These are phyloP conservation scores for Quercus berberidifolia DNA, from an alignment of 306 rosid genomes.

Conservation along the genomic window DNA sequence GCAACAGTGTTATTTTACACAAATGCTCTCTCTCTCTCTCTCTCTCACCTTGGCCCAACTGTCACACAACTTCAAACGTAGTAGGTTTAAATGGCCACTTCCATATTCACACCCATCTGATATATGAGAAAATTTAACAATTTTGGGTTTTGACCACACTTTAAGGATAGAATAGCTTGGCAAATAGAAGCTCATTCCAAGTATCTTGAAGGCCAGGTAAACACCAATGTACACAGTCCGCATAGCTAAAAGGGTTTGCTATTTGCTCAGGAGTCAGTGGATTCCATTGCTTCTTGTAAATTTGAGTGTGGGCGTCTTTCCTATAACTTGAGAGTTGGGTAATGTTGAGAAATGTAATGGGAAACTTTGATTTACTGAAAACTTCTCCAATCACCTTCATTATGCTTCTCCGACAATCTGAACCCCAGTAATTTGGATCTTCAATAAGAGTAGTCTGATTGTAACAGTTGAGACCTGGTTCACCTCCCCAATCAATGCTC, in stretches of 20 bases:
- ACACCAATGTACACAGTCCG: conserved; percentile 97
- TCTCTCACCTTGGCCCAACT: neutral
- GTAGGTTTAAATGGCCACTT: neutral
- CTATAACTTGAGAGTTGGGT: conserved; percentile 83
- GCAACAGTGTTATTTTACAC: neutral
- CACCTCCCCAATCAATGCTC: conserved; percentile 86
- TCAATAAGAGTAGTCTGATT: conserved; percentile 71
- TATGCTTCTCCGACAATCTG: conserved; percentile 64
- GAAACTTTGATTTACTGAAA: conserved; percentile 53
- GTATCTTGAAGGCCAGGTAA: conserved; percentile 98
- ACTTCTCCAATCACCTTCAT: conserved; percentile 86
- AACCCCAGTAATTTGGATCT: conserved; percentile 74
- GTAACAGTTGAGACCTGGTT: conserved; percentile 65
- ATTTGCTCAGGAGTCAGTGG: conserved; percentile 71
- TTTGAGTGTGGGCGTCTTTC: conserved; percentile 86
- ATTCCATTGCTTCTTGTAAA: conserved; percentile 94
- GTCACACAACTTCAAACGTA: neutral
- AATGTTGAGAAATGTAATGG: conserved; percentile 79
- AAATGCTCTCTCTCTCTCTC: neutral
- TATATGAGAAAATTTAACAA: neutral
- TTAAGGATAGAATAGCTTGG: conserved; percentile 78
- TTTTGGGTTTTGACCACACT: neutral
- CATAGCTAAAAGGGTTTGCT: conserved; percentile 83
- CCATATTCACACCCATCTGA: neutral
- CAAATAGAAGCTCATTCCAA: conserved; percentile 94